Percentiles rank a stretch among this genome's conserved stretches.
Evolutionary conservation across 441 rosid genomes (phyloP).

Genomic region (Pelargonium australe): DNA sequence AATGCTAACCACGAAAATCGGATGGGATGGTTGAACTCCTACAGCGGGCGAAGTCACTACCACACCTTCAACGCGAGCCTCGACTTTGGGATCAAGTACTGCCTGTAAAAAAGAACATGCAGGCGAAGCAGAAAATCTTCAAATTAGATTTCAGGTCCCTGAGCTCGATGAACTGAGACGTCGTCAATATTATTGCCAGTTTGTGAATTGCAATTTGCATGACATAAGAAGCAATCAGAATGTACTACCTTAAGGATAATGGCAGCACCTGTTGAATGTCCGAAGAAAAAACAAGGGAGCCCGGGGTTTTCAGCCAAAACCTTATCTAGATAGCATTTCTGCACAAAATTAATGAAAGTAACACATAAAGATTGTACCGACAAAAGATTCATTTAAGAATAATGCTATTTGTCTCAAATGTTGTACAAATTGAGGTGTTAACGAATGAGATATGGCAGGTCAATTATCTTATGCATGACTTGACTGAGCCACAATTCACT

Average conservation of each 20-base stretch:
- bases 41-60: slow-evolving; percentile 85
- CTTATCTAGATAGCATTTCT: background rate
- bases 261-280: background rate
- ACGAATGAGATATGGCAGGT: too few species aligned
- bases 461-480: too few species aligned
- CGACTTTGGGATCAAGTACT: slow-evolving; percentile 64
- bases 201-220: too few species aligned
- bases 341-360: background rate
- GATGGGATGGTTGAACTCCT: slow-evolving; percentile 92
- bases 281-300: background rate
- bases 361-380: too few species aligned
- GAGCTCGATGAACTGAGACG: background rate
- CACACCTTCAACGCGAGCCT: slow-evolving; percentile 50
- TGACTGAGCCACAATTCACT: too few species aligned
- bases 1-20: slow-evolving; percentile 48
- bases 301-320: background rate
- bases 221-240: background rate
- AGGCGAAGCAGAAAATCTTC: background rate
- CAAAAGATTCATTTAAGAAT: too few species aligned
- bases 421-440: too few species aligned
- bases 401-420: too few species aligned
- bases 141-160: background rate
- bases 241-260: background rate
- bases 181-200: too few species aligned
- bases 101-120: slow-evolving; percentile 38